A percentile compares a stretch with the other conserved stretches of the same genome.
Conservation (phyloP, 148 eudicot species). For the Oxyria digyna region DNA sequence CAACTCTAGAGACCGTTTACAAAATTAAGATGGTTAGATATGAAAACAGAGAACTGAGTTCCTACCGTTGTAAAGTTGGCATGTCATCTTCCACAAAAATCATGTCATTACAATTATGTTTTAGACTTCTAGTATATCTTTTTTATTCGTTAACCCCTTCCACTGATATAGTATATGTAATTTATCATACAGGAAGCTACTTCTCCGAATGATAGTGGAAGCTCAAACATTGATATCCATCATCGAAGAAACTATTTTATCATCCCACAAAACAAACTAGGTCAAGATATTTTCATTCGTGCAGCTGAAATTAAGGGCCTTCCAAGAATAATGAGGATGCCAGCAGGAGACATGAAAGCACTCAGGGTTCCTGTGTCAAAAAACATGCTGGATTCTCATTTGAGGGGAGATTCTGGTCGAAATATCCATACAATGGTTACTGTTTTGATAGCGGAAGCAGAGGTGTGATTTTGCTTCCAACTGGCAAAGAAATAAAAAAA, state of each 20-base stretch:
- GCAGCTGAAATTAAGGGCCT: constrained; percentile 58
- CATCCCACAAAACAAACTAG: constrained; percentile 81
- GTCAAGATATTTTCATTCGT: constrained; percentile 79
- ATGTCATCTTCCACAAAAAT: neutral
- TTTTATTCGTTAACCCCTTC: neutral
- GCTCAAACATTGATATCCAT: constrained; percentile 49
- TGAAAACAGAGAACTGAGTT: neutral
- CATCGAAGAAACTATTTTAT: constrained; percentile 60
- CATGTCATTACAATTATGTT: neutral
- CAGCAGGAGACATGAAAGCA: constrained; percentile 75
- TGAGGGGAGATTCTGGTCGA: constrained; percentile 44
- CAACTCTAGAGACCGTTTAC: neutral
- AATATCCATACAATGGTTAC: constrained; percentile 59
- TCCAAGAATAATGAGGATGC: constrained; percentile 63
- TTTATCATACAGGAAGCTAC: constrained; percentile 40
- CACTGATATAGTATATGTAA: neutral
- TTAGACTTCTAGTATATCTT: neutral
- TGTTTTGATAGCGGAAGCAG: constrained; percentile 66
- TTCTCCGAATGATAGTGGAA: constrained; percentile 34
- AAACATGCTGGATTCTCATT: constrained; percentile 80
- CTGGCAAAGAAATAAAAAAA: neutral
- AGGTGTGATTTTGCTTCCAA: constrained; percentile 30
- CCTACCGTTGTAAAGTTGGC: neutral
- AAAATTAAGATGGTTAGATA: neutral
- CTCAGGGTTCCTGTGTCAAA: constrained; percentile 73